These are phyloP conservation scores for Ogataea sp. DNA, from an alignment of 805 yeast genomes.

Conservation along the genomic window DNA sequence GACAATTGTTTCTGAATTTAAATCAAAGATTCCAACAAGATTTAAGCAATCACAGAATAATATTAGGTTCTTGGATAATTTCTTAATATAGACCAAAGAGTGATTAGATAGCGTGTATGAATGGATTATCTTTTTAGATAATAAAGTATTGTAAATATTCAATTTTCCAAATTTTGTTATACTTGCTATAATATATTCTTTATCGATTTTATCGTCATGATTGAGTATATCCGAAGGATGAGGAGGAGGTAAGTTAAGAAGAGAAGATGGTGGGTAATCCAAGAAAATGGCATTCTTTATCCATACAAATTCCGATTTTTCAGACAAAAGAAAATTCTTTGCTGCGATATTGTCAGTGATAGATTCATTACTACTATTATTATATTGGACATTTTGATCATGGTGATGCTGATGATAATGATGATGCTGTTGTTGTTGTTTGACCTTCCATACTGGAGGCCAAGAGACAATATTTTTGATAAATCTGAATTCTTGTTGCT, in stretches of 20 bases:
- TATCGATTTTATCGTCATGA: no score
- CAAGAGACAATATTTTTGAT: background rate
- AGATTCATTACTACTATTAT: background rate
- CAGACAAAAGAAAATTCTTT: no score
- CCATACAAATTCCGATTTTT: constrained; percentile 18
- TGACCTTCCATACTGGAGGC: constrained; percentile 15
- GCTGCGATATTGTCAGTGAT: no score
- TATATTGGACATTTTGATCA: background rate
- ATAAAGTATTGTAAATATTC: constrained; percentile 14
- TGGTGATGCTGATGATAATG: constrained; percentile 1
- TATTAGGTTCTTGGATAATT: constrained; percentile 7
- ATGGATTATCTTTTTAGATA: constrained; percentile 15
- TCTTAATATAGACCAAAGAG: constrained; percentile 9
- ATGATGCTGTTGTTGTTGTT: background rate
- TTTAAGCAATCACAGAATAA: constrained; percentile 20
- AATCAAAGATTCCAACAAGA: constrained; percentile 15
- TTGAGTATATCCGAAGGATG: no score
- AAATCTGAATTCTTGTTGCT: background rate
- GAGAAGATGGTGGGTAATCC: background rate
- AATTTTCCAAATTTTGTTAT: constrained; percentile 20
- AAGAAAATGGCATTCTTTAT: constrained; percentile 16
- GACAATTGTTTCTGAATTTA: constrained; percentile 10
- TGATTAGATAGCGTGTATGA: constrained; percentile 17
- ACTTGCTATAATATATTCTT: constrained; percentile 10
- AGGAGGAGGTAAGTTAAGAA: no score